These are phyloP conservation scores for Coniochaeta sp. DNA, from an alignment of 2,329 filamentous ascomycete species.

Conservation along the genomic window DNA sequence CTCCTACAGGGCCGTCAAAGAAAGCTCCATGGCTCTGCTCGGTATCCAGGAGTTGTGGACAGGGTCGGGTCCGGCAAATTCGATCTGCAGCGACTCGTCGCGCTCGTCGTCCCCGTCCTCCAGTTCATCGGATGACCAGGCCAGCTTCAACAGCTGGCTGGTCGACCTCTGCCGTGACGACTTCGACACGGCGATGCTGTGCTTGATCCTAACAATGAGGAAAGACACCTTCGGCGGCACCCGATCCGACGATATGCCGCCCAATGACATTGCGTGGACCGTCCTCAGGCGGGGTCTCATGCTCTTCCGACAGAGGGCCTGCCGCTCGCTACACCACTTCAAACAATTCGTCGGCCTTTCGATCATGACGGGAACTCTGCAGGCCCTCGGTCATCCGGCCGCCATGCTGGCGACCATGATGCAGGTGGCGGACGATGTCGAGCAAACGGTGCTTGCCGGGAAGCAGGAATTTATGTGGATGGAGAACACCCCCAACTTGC, in stretches of 20 bases:
- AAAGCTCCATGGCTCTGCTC: conserved; percentile 14
- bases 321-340: conserved; percentile 15
- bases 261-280: conserved; percentile 4
- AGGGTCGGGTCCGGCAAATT: background rate
- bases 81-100: conserved; percentile 2
- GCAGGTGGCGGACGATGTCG: conserved; percentile 14
- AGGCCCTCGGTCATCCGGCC: conserved; percentile 5
- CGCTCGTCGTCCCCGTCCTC: conserved; percentile 6
- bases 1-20: background rate
- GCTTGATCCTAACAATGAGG: conserved; percentile 12
- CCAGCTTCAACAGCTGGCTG: conserved; percentile 10
- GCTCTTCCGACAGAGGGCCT: conserved; percentile 11
- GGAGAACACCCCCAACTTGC: background rate
- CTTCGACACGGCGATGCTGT: conserved; percentile 15
- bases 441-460: conserved; percentile 14
- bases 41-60: conserved; percentile 13
- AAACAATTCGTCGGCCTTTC: conserved; percentile 14
- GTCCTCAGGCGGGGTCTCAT: conserved; percentile 10
- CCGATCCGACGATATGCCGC: conserved; percentile 3
- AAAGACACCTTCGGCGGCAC: conserved; percentile 7
- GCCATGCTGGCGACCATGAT: conserved; percentile 9
- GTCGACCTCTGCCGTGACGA: conserved; percentile 18
- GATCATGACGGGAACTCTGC: conserved; percentile 13
- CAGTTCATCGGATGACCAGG: background rate
- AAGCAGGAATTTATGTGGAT: conserved; percentile 14